These are phyloP conservation scores for Aspergillus olivimuriae DNA, from an alignment of 495 filamentous ascomycete genomes.

Conservation along the genomic window DNA sequence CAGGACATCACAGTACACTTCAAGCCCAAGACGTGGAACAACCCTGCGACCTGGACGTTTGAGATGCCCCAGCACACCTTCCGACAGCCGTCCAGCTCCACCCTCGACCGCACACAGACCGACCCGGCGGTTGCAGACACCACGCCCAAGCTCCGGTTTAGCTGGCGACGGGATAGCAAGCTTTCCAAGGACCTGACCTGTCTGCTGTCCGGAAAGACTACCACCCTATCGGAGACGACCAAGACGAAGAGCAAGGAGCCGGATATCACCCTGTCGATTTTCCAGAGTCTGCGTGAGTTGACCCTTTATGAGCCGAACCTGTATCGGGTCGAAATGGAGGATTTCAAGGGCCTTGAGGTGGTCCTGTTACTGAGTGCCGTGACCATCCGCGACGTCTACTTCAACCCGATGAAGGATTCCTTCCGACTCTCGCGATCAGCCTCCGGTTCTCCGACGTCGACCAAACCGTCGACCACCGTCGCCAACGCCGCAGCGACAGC, in stretches of 20 bases:
- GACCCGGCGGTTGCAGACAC: constrained; percentile 61
- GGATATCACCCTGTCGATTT: constrained; percentile 87
- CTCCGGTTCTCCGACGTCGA: constrained; percentile 9
- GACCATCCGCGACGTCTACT: constrained; percentile 83
- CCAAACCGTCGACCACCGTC: not conserved
- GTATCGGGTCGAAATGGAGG: constrained; percentile 84
- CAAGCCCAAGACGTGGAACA: constrained; percentile 69
- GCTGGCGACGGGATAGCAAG: constrained; percentile 87
- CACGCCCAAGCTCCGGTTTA: constrained; percentile 77
- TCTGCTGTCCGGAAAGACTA: constrained; percentile 68
- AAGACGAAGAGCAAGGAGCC: constrained; percentile 79
- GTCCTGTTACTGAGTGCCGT: constrained; percentile 76
- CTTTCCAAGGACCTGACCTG: constrained; percentile 79
- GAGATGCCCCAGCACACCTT: constrained; percentile 86
- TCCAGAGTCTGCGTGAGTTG: constrained; percentile 58
- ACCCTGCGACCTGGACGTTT: constrained; percentile 79
- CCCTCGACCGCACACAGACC: constrained; percentile 66
- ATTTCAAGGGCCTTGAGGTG: constrained; percentile 88
- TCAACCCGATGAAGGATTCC: constrained; percentile 56
- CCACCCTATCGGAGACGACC: constrained; percentile 51
- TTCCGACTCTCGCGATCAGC: constrained; percentile 67
- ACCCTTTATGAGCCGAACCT: constrained; percentile 93
- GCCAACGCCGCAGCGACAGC: constrained; percentile 1
- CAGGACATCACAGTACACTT: constrained; percentile 68
- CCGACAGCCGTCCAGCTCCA: constrained; percentile 65